Conservation (phyloP, 345 rosid species). For the Pugionium dolabratum region DNA sequence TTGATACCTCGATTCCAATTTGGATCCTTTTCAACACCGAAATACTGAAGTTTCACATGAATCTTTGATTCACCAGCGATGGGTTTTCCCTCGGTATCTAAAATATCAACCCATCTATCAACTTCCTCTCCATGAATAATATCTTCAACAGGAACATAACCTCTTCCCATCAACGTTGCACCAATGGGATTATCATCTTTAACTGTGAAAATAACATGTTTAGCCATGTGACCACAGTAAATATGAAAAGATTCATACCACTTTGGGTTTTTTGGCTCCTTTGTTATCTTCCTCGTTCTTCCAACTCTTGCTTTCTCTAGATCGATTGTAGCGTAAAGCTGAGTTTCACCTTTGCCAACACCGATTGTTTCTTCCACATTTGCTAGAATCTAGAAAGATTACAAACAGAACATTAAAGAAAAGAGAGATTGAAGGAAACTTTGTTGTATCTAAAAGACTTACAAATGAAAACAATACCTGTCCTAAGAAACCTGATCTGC, state of each 20-base stretch:
- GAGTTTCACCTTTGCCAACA: slow-evolving; percentile 73
- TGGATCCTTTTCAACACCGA: slow-evolving; percentile 68
- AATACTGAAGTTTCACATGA: slow-evolving; percentile 86
- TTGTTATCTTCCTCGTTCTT: slow-evolving; percentile 68
- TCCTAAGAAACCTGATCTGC: slow-evolving; percentile 64
- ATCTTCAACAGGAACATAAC: slow-evolving; percentile 73
- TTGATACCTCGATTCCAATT: slow-evolving; percentile 67
- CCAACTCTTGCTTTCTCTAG: slow-evolving; percentile 94
- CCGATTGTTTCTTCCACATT: slow-evolving; percentile 81
- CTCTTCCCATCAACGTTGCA: slow-evolving; percentile 89
- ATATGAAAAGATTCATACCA: slow-evolving; percentile 95
- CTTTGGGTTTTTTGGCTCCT: slow-evolving; percentile 60
- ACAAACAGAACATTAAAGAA: slow-evolving; percentile 2
- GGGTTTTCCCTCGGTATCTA: slow-evolving; percentile 69
- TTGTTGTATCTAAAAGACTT: neutral
- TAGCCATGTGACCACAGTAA: slow-evolving; percentile 87
- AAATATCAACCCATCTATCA: slow-evolving; percentile 82
- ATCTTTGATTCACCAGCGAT: slow-evolving; percentile 64
- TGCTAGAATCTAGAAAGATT: slow-evolving; percentile 53
- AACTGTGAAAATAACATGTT: slow-evolving; percentile 78
- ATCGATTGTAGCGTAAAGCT: slow-evolving; percentile 83
- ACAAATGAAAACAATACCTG: slow-evolving; percentile 49
- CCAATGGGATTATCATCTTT: slow-evolving; percentile 92
- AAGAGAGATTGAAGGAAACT: neutral
- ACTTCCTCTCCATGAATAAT: slow-evolving; percentile 73